These are phyloP conservation scores for Xylariaceae sp. DNA, from an alignment of 2,329 filamentous ascomycete species.

Conservation along the genomic window DNA sequence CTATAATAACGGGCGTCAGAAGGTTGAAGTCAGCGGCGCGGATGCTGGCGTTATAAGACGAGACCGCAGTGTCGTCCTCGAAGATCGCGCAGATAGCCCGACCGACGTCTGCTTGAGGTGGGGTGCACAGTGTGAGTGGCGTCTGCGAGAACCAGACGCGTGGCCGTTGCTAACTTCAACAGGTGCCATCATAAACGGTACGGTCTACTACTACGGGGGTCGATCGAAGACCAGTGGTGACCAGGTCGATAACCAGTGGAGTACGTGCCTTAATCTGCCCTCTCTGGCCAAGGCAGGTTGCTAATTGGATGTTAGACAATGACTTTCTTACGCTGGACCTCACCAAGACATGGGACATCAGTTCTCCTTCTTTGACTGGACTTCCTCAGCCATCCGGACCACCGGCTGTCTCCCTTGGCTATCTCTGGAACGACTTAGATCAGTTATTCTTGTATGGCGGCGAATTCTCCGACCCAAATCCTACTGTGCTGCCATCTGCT, in stretches of 20 bases:
- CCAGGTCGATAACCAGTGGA: constrained; percentile 62
- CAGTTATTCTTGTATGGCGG: constrained; percentile 69
- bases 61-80: constrained; percentile 19
- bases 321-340: constrained; percentile 66
- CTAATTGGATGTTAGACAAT: constrained; percentile 44
- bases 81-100: constrained; percentile 37
- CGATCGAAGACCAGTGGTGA: constrained; percentile 49
- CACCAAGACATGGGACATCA: constrained; percentile 63
- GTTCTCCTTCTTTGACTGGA: constrained; percentile 53
- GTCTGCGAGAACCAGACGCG: not conserved
- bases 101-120: constrained; percentile 57
- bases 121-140: constrained; percentile 49
- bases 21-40: constrained; percentile 34
- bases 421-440: constrained; percentile 65
- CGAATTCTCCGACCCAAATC: constrained; percentile 56
- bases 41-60: constrained; percentile 39
- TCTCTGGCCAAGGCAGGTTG: not conserved
- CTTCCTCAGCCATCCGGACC: constrained; percentile 60
- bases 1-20: constrained; percentile 33
- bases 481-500: constrained; percentile 45
- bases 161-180: constrained; percentile 10
- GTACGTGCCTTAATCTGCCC: constrained; percentile 33
- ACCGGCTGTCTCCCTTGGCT: constrained; percentile 64
- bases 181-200: constrained; percentile 65
- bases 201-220: constrained; percentile 69